Evolutionary conservation across 2,329 filamentous ascomycete genomes (phyloP), one percentile per base, ranked within the genome.

Genomic region (Cercospora sp.): DNA sequence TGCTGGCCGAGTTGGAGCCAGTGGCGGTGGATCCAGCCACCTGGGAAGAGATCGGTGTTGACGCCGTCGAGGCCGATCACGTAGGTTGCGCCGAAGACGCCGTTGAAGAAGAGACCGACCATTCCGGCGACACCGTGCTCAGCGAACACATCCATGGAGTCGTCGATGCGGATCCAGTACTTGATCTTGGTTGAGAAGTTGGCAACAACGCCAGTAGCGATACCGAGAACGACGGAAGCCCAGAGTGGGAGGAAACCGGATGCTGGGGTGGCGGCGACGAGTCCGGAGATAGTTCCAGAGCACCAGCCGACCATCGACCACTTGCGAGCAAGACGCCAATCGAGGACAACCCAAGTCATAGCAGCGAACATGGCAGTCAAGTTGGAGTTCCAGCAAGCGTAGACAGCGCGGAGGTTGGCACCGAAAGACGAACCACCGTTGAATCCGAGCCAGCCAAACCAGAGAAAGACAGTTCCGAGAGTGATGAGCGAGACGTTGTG

Each of bases 391-490:
- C 94, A 99, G 88, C 92, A 97, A 65, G 95, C 94, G 89, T 97
- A 96, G 73, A 91, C 90, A 65, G 95, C 95, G 73, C 95, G 98
- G 88, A 98, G 70, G 72, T 75, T 75, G 55, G 74, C 74, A 74
- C 94, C 94, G 75, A 97, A 97, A 53, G 94, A 84, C n/a, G 94
- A 97, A 72, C 94, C 94, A 76, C 94, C 94, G 85, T 98, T 99
- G 88, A 99, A 99, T 65, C 94, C 95, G 72, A 99, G 86, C 95
- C 95, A 99, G 77, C 95, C 95, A 77, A 98, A 98, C 94, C 94
- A 98, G 66, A 99, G 92, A 75, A 99, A 88, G 72, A 97, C 88
- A 3, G 95, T 98, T 71, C 95, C 95, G 75, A 98, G 90, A 0
- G 95, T 94, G 82, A 99, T 97, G 77, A 98, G 88, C 5, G 94